These are phyloP conservation scores for Coleophoma cylindrospora DNA, from an alignment of 2,329 filamentous ascomycete species.

Conservation along the genomic window DNA sequence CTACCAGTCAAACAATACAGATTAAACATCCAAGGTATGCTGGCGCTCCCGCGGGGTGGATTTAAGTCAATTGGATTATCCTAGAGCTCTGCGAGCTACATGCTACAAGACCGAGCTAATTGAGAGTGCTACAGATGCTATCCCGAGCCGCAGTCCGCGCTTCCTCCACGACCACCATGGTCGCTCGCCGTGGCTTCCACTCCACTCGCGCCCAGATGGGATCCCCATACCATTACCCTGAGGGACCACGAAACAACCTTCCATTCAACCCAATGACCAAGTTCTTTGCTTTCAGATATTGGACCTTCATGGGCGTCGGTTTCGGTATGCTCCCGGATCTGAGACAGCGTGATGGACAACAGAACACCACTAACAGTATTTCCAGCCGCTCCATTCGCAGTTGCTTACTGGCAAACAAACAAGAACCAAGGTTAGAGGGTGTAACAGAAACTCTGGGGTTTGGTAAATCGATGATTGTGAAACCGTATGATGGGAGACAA, in stretches of 20 bases:
- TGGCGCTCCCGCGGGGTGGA: no score
- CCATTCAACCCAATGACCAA: conserved; percentile 94
- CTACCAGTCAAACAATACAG: conserved; percentile 8
- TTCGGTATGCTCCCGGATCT: conserved; percentile 38
- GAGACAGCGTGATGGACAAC: neutral
- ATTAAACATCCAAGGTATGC: conserved; percentile 12
- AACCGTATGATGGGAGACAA: neutral
- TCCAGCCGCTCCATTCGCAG: conserved; percentile 52
- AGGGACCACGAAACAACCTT: conserved; percentile 90
- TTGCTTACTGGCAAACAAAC: conserved; percentile 40
- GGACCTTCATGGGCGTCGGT: conserved; percentile 58
- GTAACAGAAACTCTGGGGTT: neutral
- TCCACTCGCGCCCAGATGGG: conserved; percentile 79
- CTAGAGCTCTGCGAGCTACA: neutral
- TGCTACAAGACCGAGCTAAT: conserved; percentile 7
- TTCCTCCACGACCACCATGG: conserved; percentile 55
- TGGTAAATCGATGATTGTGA: neutral
- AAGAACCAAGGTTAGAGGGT: conserved; percentile 26
- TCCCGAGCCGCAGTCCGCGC: conserved; percentile 63
- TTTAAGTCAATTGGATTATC: neutral
- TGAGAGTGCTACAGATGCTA: conserved; percentile 62
- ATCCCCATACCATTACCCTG: conserved; percentile 97
- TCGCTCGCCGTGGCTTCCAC: conserved; percentile 91
- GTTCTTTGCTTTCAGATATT: conserved; percentile 80
- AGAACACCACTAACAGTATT: conserved; percentile 13